Percentiles rank a stretch among this genome's conserved stretches.
phyloP scores from a whole-genome alignment of 2,329 filamentous ascomycete species.

The Davidsoniella virescens region DNA sequence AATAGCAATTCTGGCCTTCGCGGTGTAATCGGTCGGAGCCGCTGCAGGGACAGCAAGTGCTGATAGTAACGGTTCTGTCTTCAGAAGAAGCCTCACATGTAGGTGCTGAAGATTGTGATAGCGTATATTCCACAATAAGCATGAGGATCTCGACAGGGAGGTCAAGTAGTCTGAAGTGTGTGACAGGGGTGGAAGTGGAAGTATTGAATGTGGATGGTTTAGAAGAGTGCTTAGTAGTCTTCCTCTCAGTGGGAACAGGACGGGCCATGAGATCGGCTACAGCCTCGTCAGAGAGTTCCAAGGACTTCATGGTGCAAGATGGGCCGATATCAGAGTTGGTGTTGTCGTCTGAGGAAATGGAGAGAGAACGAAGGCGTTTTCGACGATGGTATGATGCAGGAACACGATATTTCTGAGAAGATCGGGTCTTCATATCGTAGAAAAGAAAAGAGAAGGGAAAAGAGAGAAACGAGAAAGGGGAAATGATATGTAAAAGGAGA shows the following conservation, averaged over 20 bases:
- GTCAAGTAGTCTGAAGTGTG: neutral
- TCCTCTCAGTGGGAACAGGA: neutral
- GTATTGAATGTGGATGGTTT: neutral
- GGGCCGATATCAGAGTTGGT: no score
- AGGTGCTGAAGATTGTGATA: neutral
- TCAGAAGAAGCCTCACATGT: neutral
- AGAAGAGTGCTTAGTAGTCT: neutral
- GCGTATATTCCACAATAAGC: conserved; percentile 7
- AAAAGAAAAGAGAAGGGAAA: no score
- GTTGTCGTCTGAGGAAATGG: neutral
- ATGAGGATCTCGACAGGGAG: conserved; percentile 9
- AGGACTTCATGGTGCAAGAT: neutral
- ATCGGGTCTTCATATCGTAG: neutral
- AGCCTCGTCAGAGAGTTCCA: neutral
- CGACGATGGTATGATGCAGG: neutral
- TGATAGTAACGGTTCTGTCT: conserved; percentile 19
- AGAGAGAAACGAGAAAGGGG: neutral
- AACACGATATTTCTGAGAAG: neutral
- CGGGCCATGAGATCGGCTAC: conserved; percentile 1
- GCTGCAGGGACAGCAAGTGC: conserved; percentile 20
- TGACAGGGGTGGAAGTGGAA: neutral
- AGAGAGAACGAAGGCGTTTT: neutral
- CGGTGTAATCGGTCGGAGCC: conserved; percentile 20
- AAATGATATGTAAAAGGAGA: neutral
- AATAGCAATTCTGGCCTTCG: conserved; percentile 21